Conservation (phyloP, 768 basidiomycete genomes). For the Leccinum broughii region DNA sequence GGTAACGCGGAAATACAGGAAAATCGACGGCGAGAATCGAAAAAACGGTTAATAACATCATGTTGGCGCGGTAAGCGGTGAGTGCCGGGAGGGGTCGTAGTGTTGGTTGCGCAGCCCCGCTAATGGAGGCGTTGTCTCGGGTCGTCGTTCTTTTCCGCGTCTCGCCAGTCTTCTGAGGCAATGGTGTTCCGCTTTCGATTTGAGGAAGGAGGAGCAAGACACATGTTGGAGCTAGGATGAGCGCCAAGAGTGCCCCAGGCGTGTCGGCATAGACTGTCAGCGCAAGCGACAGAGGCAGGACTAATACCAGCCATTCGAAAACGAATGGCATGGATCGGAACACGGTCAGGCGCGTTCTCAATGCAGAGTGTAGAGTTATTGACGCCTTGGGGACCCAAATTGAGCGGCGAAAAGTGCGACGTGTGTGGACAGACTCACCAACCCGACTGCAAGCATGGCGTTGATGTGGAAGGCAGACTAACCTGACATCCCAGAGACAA, state of each 20-base stretch:
- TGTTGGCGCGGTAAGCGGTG: conserved; percentile 87
- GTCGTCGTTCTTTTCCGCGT: background rate
- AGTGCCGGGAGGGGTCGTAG: conserved; percentile 65
- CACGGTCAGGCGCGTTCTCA: conserved; percentile 49
- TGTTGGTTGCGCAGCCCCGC: conserved; percentile 2
- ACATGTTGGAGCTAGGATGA: conserved; percentile 47
- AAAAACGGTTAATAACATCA: conserved; percentile 91
- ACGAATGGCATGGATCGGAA: conserved; percentile 39
- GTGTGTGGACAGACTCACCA: conserved; percentile 46
- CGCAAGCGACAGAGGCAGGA: conserved; percentile 76
- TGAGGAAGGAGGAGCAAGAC: conserved; percentile 47
- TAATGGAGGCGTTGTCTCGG: background rate
- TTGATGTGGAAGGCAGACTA: conserved; percentile 71
- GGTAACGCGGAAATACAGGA: conserved; percentile 79
- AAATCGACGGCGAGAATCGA: conserved; percentile 97
- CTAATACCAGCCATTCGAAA: conserved; percentile 63
- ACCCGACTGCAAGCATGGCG: conserved; percentile 57
- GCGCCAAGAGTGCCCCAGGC: conserved; percentile 51
- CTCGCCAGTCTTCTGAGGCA: conserved; percentile 46
- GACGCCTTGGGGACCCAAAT: conserved; percentile 51
- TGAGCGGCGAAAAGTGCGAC: conserved; percentile 19
- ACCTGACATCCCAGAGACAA: conserved; percentile 74
- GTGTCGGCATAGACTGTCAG: conserved; percentile 72
- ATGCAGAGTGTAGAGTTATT: conserved; percentile 65
- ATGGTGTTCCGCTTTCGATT: conserved; percentile 44